Evolutionary conservation across 306 rosid species (phyloP), one percentile per base, ranked within the genome.

Genomic region (Sindora glabra): DNA sequence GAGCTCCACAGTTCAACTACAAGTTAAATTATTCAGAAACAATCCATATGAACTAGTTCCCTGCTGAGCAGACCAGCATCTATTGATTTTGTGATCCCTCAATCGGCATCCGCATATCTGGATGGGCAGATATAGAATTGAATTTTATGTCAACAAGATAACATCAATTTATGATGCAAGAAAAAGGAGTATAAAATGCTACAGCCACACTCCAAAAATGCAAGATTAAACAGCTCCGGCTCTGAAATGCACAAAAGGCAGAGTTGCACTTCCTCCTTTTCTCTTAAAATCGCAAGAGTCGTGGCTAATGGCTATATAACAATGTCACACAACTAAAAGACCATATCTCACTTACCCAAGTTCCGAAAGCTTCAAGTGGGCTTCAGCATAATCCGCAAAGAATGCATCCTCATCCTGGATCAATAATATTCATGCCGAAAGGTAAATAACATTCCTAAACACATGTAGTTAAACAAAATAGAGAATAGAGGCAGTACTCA

Each of bases 331-430:
- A 23, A 32, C 1, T 14, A 4, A 13, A 1, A 53, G 6, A 40
- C 8, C 5, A 9, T 2, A 8, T 26, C 50, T n/a, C 8, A 52
- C 88, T 75, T 59, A 82, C 82, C 84, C 88, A 15, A 82, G 82
- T 50, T 82, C 84, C 0, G 80, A 78, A 18, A 82, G 88, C 53
- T 57, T 82, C 61, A 82, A 56, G 63, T 75, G 89, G 17, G 80
- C 80, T 67, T 56, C 76, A 0, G 65, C 75, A 66, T 82, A 82
- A 62, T 75, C 82, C 1, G 66, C 76, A 48, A 82, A 79, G 69
- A 82, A 79, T 3, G 72, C 76, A 22, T 82, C 78, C 66, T 75
- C 85, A 0, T 82, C 74, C 85, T 82, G 8, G 15, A 55, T 9
- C n/a, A n/a, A n/a, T 25, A 68, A 40, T 58, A 41, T 22, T 12